Evolutionary conservation across 495 filamentous ascomycete genomes (phyloP).

Genomic region (Tuber magnatum): DNA sequence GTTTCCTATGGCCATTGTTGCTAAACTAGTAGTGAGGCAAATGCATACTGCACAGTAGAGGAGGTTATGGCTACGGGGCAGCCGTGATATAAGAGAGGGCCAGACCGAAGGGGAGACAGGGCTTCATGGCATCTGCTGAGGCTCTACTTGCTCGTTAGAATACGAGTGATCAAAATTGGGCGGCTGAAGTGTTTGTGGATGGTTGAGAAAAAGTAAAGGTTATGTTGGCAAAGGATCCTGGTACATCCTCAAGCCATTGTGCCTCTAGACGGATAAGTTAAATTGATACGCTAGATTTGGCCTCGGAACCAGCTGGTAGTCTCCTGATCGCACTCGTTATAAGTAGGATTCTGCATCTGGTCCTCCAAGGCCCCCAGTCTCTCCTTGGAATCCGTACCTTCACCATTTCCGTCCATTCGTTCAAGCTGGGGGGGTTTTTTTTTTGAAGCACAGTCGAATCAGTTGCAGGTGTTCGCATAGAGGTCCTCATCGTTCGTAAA

Average conservation of each 20-base stretch:
- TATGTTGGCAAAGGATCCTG: background rate
- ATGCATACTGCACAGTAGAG: background rate
- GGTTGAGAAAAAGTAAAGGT: background rate
- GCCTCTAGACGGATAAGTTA: background rate
- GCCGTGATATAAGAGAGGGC: background rate
- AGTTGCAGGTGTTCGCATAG: background rate
- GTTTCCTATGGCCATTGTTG: background rate
- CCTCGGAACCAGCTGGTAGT: background rate
- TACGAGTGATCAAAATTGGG: background rate
- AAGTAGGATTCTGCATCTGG: constrained; percentile 1
- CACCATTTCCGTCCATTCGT: background rate
- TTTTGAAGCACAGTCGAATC: background rate
- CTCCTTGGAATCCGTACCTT: background rate
- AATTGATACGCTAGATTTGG: background rate
- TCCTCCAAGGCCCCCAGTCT: background rate
- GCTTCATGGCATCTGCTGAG: background rate
- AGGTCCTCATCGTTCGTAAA: background rate
- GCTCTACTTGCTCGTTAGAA: background rate
- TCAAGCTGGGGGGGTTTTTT: background rate
- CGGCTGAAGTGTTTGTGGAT: background rate
- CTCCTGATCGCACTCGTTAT: background rate
- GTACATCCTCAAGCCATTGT: background rate
- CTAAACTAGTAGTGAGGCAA: background rate
- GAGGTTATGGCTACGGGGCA: background rate
- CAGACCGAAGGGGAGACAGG: background rate